phyloP scores from a whole-genome alignment of 371 early-diverging fungal species.

The Mucor irregularis region DNA sequence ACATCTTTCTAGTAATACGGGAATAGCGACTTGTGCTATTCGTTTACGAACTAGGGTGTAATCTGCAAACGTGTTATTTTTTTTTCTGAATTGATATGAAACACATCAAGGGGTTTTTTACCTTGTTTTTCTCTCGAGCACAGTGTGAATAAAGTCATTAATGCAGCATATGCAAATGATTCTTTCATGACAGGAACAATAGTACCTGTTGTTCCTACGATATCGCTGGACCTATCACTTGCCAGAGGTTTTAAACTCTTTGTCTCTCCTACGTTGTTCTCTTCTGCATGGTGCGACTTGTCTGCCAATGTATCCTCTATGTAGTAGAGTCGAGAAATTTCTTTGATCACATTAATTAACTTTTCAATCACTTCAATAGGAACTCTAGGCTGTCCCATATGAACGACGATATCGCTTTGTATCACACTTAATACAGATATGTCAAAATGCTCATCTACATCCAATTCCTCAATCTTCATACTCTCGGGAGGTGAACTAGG shows the following conservation, averaged over 20 bases:
- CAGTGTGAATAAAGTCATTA: constrained; percentile 64
- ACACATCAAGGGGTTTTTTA: no score
- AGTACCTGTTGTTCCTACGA: constrained; percentile 52
- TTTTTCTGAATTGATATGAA: constrained; percentile 25
- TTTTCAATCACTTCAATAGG: constrained; percentile 58
- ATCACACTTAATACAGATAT: constrained; percentile 67
- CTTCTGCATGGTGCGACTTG: background rate
- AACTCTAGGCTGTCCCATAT: constrained; percentile 70
- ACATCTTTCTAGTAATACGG: constrained; percentile 73
- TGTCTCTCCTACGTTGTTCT: constrained; percentile 10
- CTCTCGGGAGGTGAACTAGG: constrained; percentile 62
- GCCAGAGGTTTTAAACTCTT: background rate
- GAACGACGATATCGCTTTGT: constrained; percentile 66
- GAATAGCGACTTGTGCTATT: constrained; percentile 69
- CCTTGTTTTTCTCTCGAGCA: constrained; percentile 62
- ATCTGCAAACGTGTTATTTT: no score
- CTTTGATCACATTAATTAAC: constrained; percentile 58
- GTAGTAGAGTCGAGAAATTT: constrained; percentile 56
- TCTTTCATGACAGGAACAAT: constrained; percentile 72
- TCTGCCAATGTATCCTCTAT: constrained; percentile 33
- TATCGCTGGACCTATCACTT: constrained; percentile 36
- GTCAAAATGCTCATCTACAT: constrained; percentile 80
- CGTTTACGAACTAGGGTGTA: constrained; percentile 51
- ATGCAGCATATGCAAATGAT: constrained; percentile 69
- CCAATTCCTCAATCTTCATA: constrained; percentile 67